Percentiles rank a stretch among this genome's conserved stretches.
Conservation (phyloP, 2,329 filamentous ascomycete species). For the Lecanicillium sp. region DNA sequence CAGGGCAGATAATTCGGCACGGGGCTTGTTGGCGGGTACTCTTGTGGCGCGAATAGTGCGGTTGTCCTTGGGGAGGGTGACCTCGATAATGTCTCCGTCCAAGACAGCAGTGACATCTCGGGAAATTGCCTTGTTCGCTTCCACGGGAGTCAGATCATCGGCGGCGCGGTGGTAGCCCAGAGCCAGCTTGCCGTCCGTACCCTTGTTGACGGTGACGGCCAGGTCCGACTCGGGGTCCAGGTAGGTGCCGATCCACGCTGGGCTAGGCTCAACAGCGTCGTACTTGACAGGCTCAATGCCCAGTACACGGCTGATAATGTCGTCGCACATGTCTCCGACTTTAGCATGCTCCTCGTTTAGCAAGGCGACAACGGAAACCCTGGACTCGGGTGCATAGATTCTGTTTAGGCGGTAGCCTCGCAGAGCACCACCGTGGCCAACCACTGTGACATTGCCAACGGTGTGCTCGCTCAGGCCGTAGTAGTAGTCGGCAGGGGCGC, state of each 20-base stretch:
- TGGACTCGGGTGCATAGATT: slow-evolving; percentile 27
- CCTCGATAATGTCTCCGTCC: slow-evolving; percentile 23
- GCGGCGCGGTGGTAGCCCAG: slow-evolving; percentile 24
- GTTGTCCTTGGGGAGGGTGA: slow-evolving; percentile 23
- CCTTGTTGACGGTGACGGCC: slow-evolving; percentile 23
- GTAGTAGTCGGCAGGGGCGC: slow-evolving; percentile 29
- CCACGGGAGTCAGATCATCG: slow-evolving; percentile 21
- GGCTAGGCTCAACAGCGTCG: slow-evolving; percentile 12
- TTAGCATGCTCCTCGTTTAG: slow-evolving; percentile 33
- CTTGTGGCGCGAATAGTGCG: slow-evolving; percentile 6
- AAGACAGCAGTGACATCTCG: slow-evolving; percentile 23
- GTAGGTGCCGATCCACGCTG: slow-evolving; percentile 30
- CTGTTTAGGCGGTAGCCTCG: slow-evolving; percentile 34
- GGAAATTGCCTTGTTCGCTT: slow-evolving; percentile 19
- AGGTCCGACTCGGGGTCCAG: slow-evolving; percentile 32
- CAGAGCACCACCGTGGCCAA: slow-evolving; percentile 37
- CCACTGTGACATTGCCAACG: slow-evolving; percentile 21
- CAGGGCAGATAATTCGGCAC: slow-evolving; percentile 20
- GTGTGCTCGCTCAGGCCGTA: slow-evolving; percentile 28
- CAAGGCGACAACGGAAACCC: slow-evolving; percentile 33
- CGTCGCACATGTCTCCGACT: slow-evolving; percentile 21
- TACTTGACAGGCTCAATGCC: slow-evolving; percentile 18
- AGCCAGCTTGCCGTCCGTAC: slow-evolving; percentile 21
- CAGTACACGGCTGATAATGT: slow-evolving; percentile 27
- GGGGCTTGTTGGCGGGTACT: background rate